Base-by-base conservation (phyloP, 1,284 basidiomycete species). In the Psilocybe mexicana region DNA sequence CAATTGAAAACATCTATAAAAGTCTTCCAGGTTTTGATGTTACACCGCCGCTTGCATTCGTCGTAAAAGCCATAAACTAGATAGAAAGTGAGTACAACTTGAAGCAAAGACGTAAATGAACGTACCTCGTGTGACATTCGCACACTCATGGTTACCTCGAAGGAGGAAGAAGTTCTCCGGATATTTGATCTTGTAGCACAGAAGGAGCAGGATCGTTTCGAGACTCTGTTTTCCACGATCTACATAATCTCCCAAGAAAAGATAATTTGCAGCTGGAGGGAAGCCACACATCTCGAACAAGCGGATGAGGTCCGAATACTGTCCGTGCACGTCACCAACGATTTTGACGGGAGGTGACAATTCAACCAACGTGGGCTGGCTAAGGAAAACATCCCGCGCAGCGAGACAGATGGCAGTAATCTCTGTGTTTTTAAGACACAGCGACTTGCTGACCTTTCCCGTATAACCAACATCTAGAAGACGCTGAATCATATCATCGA, bases 1-100 rank as follows among this genome's bases (percentile, higher is more conserved):
- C 94, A 95, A 77, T 99, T 99, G 85, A 99, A 99, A 44, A 98
- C 96, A 76, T 99, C 97, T 73, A 98, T 94, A 74, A 99, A 99
- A 11, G 95, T 96, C 79, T 98, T 99, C 97, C 97, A 99, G 42
- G 94, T 96, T 81, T 99, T 99, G 84, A 99, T 96, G 75, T 98
- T 98, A 81, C 94, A 96, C 66, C 97, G 87, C 70, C 97, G 89
- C 79, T 99, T 99, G 84, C 97, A 99, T 79, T 99, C 96, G 78
- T 99, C 96, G 76, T 99, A 99, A 78, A 99, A 99, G 43, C 96
- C 96, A 72, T 99, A 99, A 28, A 99, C 96, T 95, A 71, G 26
- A 38, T 18, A 55, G 36, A 55, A 40, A 60, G 60, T 67, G 71
- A 67, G 63, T 5, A 65, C 65, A 61, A 59, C 51, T 58, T 36